Conservation (phyloP, 2,329 filamentous ascomycete species). For the Ophiostoma australiae region DNA sequence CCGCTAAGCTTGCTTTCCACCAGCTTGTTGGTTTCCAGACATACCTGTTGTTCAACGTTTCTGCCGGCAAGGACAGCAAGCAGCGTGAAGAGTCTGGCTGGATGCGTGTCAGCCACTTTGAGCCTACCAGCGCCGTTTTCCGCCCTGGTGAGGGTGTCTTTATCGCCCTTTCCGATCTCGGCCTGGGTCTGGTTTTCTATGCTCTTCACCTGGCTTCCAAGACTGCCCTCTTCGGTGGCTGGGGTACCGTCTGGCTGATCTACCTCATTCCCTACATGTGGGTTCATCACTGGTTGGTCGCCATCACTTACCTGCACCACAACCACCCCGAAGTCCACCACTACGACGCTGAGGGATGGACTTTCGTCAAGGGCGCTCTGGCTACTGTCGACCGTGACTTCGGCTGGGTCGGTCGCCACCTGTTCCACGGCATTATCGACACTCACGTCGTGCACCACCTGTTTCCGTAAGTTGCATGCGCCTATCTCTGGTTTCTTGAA, state of each 20-base stretch:
- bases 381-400: slow-evolving; percentile 96
- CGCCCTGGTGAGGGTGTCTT: slow-evolving; percentile 86
- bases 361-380: slow-evolving; percentile 83
- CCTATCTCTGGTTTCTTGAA: neutral
- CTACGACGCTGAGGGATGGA: slow-evolving; percentile 81
- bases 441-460: slow-evolving; percentile 97
- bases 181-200: slow-evolving; percentile 52
- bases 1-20: slow-evolving; percentile 59
- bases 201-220: slow-evolving; percentile 1
- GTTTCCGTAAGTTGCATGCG: slow-evolving; percentile 44
- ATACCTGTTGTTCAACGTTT: slow-evolving; percentile 88
- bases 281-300: slow-evolving; percentile 99
- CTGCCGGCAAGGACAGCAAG: slow-evolving; percentile 88
- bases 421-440: slow-evolving; percentile 92
- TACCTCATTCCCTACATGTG: slow-evolving; percentile 92
- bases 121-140: slow-evolving; percentile 80
- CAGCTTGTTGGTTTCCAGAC: slow-evolving; percentile 89
- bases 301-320: slow-evolving; percentile 95
- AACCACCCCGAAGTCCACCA: slow-evolving; percentile 89
- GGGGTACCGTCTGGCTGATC: slow-evolving; percentile 83
- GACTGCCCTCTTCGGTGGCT: slow-evolving; percentile 52
- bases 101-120: slow-evolving; percentile 83
- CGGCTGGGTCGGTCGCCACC: slow-evolving; percentile 81
- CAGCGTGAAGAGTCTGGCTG: slow-evolving; percentile 74
- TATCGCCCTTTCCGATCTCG: slow-evolving; percentile 81